Conservation (phyloP, 2,329 filamentous ascomycete species). For the Zymoseptoria passerinii region DNA sequence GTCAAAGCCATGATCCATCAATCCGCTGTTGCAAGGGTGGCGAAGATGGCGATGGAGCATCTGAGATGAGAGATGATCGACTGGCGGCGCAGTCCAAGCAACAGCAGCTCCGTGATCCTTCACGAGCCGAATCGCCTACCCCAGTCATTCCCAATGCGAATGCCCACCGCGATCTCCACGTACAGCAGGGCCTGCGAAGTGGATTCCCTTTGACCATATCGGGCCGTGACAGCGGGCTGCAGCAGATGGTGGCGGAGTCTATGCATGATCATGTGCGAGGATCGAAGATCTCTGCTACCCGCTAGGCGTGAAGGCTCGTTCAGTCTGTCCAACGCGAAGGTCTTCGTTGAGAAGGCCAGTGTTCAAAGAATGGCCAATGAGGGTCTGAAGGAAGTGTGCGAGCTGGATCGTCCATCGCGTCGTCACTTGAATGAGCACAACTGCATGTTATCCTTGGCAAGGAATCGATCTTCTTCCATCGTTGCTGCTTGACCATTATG, state of each 20-base stretch:
- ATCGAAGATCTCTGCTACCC: neutral
- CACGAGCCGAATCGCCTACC: neutral
- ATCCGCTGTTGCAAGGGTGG: too few relatives aligned
- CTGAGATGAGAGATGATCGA: neutral
- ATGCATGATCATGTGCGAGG: neutral
- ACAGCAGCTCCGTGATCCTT: neutral
- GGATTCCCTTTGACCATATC: neutral
- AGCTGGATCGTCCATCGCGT: too few relatives aligned
- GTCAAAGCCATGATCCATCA: neutral
- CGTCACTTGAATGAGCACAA: neutral
- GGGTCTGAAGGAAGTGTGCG: too few relatives aligned
- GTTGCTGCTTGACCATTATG: neutral
- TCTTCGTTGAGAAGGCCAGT: too few relatives aligned
- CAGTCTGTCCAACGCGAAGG: too few relatives aligned
- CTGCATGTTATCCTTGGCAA: neutral
- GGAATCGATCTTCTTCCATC: neutral
- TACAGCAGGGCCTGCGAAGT: neutral
- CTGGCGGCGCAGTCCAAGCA: neutral
- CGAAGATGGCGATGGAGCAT: neutral
- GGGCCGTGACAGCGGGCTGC: neutral
- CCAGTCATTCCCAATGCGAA: neutral
- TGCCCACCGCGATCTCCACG: neutral
- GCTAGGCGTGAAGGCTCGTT: too few relatives aligned
- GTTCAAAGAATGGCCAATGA: too few relatives aligned
- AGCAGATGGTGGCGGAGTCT: neutral